phyloP scores from a whole-genome alignment of 441 rosid genomes.

The Sinapis alba region DNA sequence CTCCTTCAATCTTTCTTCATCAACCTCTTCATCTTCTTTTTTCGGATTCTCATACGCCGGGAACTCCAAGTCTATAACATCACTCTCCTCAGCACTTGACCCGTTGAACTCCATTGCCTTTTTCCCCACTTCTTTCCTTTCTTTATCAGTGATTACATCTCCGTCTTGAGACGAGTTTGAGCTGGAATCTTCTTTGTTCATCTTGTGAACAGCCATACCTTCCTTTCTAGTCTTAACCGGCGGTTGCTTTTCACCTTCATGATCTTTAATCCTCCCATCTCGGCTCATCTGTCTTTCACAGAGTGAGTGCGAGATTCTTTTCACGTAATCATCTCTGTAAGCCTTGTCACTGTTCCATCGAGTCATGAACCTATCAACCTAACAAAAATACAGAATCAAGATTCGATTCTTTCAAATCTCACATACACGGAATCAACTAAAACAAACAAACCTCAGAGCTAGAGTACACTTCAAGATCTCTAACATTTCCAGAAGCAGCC shows the following conservation, averaged over 20 bases:
- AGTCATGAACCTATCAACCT: conserved; percentile 80
- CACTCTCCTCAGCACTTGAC: conserved; percentile 42
- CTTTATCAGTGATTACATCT: conserved; percentile 39
- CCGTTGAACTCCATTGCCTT: conserved; percentile 40
- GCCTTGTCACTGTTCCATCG: conserved; percentile 54
- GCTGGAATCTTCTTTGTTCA: conserved; percentile 24
- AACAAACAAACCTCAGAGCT: conserved; percentile 40
- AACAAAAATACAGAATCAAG: conserved; percentile 22
- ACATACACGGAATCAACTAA: background rate
- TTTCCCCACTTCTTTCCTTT: conserved; percentile 48
- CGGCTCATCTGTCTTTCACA: conserved; percentile 65
- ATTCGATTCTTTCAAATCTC: conserved; percentile 8
- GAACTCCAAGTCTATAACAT: conserved; percentile 46
- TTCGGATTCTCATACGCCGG: conserved; percentile 37
- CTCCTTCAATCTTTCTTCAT: conserved; percentile 76
- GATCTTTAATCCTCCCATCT: conserved; percentile 87
- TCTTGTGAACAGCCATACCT: conserved; percentile 37
- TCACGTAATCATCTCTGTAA: conserved; percentile 62
- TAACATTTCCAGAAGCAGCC: conserved; percentile 36
- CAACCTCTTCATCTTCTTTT: conserved; percentile 49
- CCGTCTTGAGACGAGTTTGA: conserved; percentile 43
- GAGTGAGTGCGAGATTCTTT: conserved; percentile 65
- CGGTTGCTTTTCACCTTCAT: conserved; percentile 58
- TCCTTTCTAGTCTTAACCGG: conserved; percentile 29
- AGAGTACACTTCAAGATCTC: conserved; percentile 36